Conservation (phyloP, 1,139 yeast genomes). For the Yamadazyma sp. region DNA sequence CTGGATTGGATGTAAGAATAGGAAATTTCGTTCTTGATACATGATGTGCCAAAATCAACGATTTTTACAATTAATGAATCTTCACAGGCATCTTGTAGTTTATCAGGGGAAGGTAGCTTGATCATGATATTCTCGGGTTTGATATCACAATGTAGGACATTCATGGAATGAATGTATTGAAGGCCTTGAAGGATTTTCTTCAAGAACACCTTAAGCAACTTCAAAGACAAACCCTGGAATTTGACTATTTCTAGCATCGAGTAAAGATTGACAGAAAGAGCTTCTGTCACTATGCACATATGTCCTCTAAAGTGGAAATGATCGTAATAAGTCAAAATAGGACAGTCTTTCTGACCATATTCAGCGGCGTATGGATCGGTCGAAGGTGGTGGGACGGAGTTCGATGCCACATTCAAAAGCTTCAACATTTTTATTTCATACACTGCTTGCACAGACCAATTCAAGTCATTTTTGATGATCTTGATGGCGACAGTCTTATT, state of each 20-base stretch:
- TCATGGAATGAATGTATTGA: slow-evolving; percentile 53
- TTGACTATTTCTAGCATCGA: slow-evolving; percentile 62
- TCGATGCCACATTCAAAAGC: slow-evolving; percentile 26
- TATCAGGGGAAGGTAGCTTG: slow-evolving; percentile 27
- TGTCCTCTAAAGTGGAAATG: slow-evolving; percentile 84
- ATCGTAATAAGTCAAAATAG: slow-evolving; percentile 57
- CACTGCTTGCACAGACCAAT: slow-evolving; percentile 77
- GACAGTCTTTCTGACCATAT: slow-evolving; percentile 22
- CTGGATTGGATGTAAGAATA: slow-evolving; percentile 66
- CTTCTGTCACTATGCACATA: slow-evolving; percentile 77
- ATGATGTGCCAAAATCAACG: slow-evolving; percentile 70
- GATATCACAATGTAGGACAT: slow-evolving; percentile 77
- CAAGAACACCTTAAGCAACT: slow-evolving; percentile 51
- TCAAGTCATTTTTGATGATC: slow-evolving; percentile 70
- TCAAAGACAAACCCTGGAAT: slow-evolving; percentile 61
- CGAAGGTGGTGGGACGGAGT: slow-evolving; percentile 8
- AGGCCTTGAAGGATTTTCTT: slow-evolving; percentile 60
- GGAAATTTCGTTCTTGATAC: slow-evolving; percentile 44
- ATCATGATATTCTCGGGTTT: slow-evolving; percentile 72
- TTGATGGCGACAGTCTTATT: slow-evolving; percentile 63
- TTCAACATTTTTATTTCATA: slow-evolving; percentile 73
- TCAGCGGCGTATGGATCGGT: slow-evolving; percentile 17
- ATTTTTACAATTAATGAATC: slow-evolving; percentile 43
- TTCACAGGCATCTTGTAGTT: slow-evolving; percentile 11
- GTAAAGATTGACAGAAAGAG: slow-evolving; percentile 66